Percentiles rank a stretch among this genome's conserved stretches.
Evolutionary conservation across 768 basidiomycete genomes (phyloP).

Genomic region (Serendipita sp.): DNA sequence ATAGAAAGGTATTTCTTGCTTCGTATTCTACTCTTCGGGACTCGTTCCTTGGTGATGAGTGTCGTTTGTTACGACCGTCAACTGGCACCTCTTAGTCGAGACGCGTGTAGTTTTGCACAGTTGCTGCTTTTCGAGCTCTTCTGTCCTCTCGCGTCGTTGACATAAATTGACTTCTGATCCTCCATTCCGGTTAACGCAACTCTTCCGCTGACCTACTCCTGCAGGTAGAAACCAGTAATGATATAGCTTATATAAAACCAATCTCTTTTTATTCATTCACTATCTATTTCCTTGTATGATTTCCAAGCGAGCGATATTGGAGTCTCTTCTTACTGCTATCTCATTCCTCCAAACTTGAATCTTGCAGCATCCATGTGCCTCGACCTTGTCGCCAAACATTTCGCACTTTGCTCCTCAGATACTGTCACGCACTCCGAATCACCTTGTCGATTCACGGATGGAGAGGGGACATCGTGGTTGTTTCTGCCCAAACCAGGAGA

Average conservation of each 20-base stretch:
- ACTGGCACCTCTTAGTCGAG: conserved; percentile 92
- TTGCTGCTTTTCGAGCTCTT: conserved; percentile 12
- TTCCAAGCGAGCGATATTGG: too few species aligned
- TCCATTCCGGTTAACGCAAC: background rate
- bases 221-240: too few species aligned
- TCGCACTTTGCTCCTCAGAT: background rate
- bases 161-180: conserved; percentile 51
- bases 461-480: background rate
- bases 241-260: too few species aligned
- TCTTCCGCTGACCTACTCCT: too few species aligned
- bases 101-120: conserved; percentile 16
- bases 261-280: too few species aligned
- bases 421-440: background rate
- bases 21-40: too few species aligned
- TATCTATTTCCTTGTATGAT: too few species aligned
- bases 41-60: conserved; percentile 49
- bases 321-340: background rate
- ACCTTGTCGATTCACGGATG: background rate
- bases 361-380: background rate
- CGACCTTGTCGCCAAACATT: background rate
- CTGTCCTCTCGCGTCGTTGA: conserved; percentile 46
- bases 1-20: too few species aligned
- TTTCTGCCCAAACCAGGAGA: background rate
- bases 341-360: background rate
- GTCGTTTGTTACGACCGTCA: conserved; percentile 56